Evolutionary conservation across 2,329 filamentous ascomycete species (phyloP), one percentile per base, ranked within the genome.

Genomic region (Colletotrichum falcatum): DNA sequence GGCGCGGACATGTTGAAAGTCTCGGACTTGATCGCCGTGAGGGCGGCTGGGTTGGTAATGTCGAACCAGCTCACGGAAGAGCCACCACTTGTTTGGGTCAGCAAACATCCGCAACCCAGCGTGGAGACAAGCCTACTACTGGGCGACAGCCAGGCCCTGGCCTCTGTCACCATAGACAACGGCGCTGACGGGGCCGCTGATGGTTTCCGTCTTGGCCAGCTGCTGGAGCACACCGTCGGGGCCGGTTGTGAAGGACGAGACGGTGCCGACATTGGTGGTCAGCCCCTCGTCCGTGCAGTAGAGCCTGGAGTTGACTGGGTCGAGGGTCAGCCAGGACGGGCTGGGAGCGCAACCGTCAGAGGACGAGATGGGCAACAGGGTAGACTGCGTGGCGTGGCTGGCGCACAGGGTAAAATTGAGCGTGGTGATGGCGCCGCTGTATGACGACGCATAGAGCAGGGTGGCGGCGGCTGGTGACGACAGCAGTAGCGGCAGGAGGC

Each of bases 211-310:
- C 55, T 76, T 78, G 71, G 79, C 77, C 18, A 87, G 74, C 65
- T 76, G 75, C 20, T 77, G 77, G 67, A 88, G 76, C 1, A 72
- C 77, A 2, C 84, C 85, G 67, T 83, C 77, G 4, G 71, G 51
- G 33, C 75, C 78, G 23, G 81, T 80, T 37, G 74, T 74, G 67
- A 85, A 83, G 5, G 82, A 80, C 12, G 78, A 77, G 67, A 91
- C 78, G 1, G 83, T 82, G 61, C 87, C 88, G 72, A 87, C 83
- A n/a, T 79, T 76, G 5, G 77, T 73, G 28, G 77, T 77, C 54
- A 85, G 79, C 28, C 84, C 87, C 81, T 92, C 90, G 73, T 92
- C 86, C 54, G 88, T 74, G 78, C 89, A 92, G 79, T 88, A 90
- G 14, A 92, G 80, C 16, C 83, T 77, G 28, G 81, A 81, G 71